Conservation (phyloP, 176 grass and related monocot species). For the Tillandsia fasciculata region DNA sequence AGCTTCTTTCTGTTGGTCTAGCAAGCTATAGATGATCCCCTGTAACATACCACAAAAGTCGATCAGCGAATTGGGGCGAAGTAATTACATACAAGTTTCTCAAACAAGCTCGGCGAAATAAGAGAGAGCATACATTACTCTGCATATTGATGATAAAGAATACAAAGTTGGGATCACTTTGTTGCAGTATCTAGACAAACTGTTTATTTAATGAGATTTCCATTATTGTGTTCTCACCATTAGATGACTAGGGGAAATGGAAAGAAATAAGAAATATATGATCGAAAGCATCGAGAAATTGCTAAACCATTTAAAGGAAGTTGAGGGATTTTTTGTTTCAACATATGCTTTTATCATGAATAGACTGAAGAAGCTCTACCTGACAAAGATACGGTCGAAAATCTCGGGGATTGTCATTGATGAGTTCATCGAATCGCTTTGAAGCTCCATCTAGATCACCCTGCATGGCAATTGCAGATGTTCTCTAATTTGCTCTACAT, state of each 20-base stretch:
- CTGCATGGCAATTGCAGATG: constrained; percentile 20
- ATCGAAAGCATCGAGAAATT: too few relatives aligned
- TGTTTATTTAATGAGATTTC: too few relatives aligned
- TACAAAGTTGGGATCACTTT: too few relatives aligned
- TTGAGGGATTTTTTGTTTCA: too few relatives aligned
- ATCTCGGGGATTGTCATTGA: constrained; percentile 69
- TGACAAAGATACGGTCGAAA: constrained; percentile 84
- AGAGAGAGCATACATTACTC: too few relatives aligned
- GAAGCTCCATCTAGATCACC: constrained; percentile 57
- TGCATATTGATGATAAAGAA: too few relatives aligned
- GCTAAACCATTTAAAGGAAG: too few relatives aligned
- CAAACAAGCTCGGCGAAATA: too few relatives aligned
- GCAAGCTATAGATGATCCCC: constrained; percentile 72
- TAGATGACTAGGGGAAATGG: background rate
- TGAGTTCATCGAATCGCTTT: constrained; percentile 57
- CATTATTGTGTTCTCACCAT: too few relatives aligned
- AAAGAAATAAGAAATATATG: background rate
- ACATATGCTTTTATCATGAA: background rate
- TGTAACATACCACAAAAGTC: constrained; percentile 18
- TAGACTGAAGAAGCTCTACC: constrained; percentile 23
- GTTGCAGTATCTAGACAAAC: too few relatives aligned
- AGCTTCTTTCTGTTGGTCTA: constrained; percentile 67
- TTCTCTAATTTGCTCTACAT: background rate
- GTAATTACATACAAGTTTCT: background rate
- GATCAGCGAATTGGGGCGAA: background rate